Conservation (phyloP, 441 rosid genomes). For the Flueggea neowawraea region DNA sequence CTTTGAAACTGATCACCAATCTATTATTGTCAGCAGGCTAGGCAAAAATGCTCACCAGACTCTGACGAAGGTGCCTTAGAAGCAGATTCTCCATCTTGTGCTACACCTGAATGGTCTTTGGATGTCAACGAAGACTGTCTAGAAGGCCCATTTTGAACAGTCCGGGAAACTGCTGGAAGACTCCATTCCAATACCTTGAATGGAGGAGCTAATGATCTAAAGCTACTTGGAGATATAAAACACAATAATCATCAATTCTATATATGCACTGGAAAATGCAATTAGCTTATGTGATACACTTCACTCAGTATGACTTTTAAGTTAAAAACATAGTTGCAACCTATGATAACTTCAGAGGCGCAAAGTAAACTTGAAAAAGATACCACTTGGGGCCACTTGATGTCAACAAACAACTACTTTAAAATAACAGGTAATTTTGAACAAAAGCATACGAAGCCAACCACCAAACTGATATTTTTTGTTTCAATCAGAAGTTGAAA, state of each 20-base stretch:
- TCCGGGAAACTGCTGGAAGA: constrained; percentile 94
- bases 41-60: constrained; percentile 59
- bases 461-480: too few relatives aligned
- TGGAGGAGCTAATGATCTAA: constrained; percentile 99
- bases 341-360: too few relatives aligned
- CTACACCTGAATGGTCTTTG: constrained; percentile 29
- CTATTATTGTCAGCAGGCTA: constrained; percentile 11
- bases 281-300: too few relatives aligned
- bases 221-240: constrained; percentile 71
- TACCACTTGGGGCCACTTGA: too few relatives aligned
- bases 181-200: constrained; percentile 99
- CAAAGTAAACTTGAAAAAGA: too few relatives aligned
- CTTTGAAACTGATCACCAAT: constrained; percentile 14
- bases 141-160: constrained; percentile 57
- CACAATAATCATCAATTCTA: constrained; percentile 32
- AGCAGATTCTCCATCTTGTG: constrained; percentile 53
- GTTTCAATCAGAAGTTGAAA: too few relatives aligned
- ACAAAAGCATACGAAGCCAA: too few relatives aligned
- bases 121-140: constrained; percentile 43
- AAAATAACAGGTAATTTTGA: too few relatives aligned
- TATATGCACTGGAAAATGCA: too few relatives aligned
- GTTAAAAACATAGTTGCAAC: too few relatives aligned
- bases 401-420: too few relatives aligned
- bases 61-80: constrained; percentile 52
- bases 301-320: too few relatives aligned